These are phyloP conservation scores for Kodamaea ohmeri DNA, from an alignment of 1,139 yeast genomes.

Conservation along the genomic window DNA sequence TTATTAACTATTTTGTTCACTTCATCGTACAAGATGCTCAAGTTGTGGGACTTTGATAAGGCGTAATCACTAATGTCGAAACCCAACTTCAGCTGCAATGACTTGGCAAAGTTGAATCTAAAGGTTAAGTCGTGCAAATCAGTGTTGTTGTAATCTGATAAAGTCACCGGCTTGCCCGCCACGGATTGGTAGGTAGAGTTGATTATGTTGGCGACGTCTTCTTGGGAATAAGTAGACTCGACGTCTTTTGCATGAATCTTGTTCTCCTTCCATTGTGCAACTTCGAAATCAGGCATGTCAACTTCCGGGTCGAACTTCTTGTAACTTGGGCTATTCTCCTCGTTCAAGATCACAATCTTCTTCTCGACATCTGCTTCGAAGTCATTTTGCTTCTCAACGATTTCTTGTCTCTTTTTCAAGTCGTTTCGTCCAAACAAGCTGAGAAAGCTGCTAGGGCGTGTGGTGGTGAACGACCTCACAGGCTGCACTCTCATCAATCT, in stretches of 20 bases:
- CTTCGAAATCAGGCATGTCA: slow-evolving; percentile 37
- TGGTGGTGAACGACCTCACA: slow-evolving; percentile 14
- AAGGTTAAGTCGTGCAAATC: slow-evolving; percentile 46
- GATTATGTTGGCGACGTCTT: slow-evolving; percentile 25
- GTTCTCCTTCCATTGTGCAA: slow-evolving; percentile 37
- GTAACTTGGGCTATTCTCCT: slow-evolving; percentile 35
- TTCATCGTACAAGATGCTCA: slow-evolving; percentile 44
- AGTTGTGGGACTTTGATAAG: slow-evolving; percentile 49
- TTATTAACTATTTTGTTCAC: slow-evolving; percentile 46
- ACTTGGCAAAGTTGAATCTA: slow-evolving; percentile 59
- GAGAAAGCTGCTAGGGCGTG: slow-evolving; percentile 18
- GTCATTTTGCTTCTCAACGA: slow-evolving; percentile 42
- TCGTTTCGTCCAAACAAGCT: slow-evolving; percentile 24
- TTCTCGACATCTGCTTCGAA: slow-evolving; percentile 32
- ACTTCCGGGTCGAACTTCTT: slow-evolving; percentile 26
- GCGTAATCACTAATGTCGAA: slow-evolving; percentile 64
- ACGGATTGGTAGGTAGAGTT: slow-evolving; percentile 27
- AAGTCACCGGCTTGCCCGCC: slow-evolving; percentile 18
- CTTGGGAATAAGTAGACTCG: slow-evolving; percentile 29
- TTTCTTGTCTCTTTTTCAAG: slow-evolving; percentile 28
- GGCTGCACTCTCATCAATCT: slow-evolving; percentile 11
- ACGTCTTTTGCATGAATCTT: slow-evolving; percentile 26
- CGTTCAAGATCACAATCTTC: slow-evolving; percentile 37
- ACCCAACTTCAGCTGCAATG: slow-evolving; percentile 58
- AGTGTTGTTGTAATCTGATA: slow-evolving; percentile 18